phyloP scores from a whole-genome alignment of 805 yeast genomes.

The Nematodospora valgi region DNA sequence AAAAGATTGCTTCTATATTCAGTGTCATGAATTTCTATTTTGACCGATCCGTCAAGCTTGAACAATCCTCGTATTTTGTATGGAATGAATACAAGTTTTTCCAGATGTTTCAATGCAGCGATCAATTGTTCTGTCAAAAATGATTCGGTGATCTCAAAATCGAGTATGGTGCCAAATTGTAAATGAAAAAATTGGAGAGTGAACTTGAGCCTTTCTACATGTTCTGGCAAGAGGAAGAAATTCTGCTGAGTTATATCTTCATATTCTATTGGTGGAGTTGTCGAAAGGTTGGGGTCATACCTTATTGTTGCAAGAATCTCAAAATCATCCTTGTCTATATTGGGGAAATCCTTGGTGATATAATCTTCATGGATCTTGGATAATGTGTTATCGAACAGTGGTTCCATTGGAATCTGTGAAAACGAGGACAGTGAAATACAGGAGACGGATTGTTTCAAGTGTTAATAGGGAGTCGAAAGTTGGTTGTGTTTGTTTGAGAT shows the following conservation, averaged over 20 bases:
- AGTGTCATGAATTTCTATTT: constrained; percentile 31
- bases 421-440: no score
- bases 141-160: constrained; percentile 39
- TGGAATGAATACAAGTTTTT: constrained; percentile 19
- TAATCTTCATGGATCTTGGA: constrained; percentile 2
- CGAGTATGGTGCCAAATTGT: constrained; percentile 15
- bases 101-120: constrained; percentile 23
- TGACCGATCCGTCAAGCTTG: constrained; percentile 24
- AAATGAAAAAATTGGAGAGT: constrained; percentile 49
- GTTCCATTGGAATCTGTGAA: no score
- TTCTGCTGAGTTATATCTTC: constrained; percentile 22
- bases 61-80: constrained; percentile 33
- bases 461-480: no score
- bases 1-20: constrained; percentile 24
- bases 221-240: constrained; percentile 66
- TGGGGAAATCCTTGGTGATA: constrained; percentile 5
- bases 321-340: no score
- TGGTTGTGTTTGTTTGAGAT: no score
- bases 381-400: no score
- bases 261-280: constrained; percentile 22
- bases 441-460: no score
- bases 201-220: constrained; percentile 55
- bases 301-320: constrained; percentile 68
- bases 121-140: constrained; percentile 34
- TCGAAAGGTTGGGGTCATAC: constrained; percentile 60